Base-by-base conservation (phyloP, 129 eudicot species). In the Ambrosia trifida region DNA sequence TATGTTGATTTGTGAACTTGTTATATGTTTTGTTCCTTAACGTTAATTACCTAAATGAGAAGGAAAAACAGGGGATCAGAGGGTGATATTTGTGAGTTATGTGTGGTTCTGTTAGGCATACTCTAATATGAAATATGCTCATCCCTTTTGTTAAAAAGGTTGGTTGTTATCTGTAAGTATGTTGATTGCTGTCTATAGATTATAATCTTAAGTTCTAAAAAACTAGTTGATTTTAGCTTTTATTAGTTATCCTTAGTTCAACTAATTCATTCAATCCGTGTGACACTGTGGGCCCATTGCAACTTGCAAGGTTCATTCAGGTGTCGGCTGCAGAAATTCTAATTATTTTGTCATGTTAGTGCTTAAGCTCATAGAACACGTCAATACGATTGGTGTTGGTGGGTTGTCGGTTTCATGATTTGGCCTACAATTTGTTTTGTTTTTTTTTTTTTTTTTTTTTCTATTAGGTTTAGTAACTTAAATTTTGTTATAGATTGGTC, bases 21-120 rank as follows among this genome's bases (percentile, higher is more conserved):
- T 56, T 75, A 65, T 74, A n/a, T 66, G 13, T 32, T 31, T 67
- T 11, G 49, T 33, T 75, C 24, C 33, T 14, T 62, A 45, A 17
- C n/a, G 2, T 19, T 6, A 31, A 38, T 17, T 24, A 35, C 41
- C 7, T 17, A 16, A 20, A 33, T 50, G 17, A 8, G 8, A 7
- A 47, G 51, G 17, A 18, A 52, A 35, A 28, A 33, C 50, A 3
- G 35, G 36, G 62, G 62, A 44, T 32, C 30, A 7, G 31, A 45
- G 9, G 44, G 43, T 67, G 72, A 67, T 46, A 53, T 8, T 10
- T 5, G 32, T 50, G 60, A 31, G 73, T 40, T 33, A 20, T 5
- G 41, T 38, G 64, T 33, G 6, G 30, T 56, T 17, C 47, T 19
- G 9, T 70, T 38, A 51, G 65, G 14, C 32, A 54, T 70, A 56